Conservation (phyloP, 768 basidiomycete species). For the Psilocybe cubensis region DNA sequence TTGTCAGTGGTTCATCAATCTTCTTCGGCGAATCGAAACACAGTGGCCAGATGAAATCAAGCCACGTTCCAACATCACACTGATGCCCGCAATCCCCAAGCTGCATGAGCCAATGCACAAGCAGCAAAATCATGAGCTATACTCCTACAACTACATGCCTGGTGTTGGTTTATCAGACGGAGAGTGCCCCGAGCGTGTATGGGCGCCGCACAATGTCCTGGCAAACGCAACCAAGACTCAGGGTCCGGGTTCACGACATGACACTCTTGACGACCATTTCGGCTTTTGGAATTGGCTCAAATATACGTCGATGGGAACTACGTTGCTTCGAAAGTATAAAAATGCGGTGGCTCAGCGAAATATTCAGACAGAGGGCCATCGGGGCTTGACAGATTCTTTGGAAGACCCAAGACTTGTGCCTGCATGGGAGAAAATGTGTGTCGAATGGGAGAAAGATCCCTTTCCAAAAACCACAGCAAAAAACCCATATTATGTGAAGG, state of each 20-base stretch:
- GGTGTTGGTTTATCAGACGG: too few species aligned
- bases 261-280: conserved; percentile 10
- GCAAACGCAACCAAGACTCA: too few species aligned
- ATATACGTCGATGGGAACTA: conserved; percentile 3
- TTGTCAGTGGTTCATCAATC: conserved; percentile 31
- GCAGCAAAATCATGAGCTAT: too few species aligned
- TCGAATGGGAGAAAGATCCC: conserved; percentile 4
- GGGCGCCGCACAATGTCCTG: too few species aligned
- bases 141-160: too few species aligned
- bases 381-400: background rate
- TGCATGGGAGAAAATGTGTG: conserved; percentile 8
- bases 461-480: conserved; percentile 8
- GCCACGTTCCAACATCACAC: too few species aligned
- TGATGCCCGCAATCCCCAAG: too few species aligned
- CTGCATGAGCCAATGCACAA: too few species aligned
- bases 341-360: conserved; percentile 6
- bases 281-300: conserved; percentile 30
- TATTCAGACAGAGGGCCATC: conserved; percentile 13
- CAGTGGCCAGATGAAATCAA: background rate
- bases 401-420: background rate
- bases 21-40: conserved; percentile 16
- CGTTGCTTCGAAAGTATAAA: background rate
- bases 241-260: background rate
- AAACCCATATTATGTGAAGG: conserved; percentile 6
- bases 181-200: too few species aligned